Base-by-base conservation (phyloP, 1,284 basidiomycete species). In the Cryptococcus wingfieldii region DNA sequence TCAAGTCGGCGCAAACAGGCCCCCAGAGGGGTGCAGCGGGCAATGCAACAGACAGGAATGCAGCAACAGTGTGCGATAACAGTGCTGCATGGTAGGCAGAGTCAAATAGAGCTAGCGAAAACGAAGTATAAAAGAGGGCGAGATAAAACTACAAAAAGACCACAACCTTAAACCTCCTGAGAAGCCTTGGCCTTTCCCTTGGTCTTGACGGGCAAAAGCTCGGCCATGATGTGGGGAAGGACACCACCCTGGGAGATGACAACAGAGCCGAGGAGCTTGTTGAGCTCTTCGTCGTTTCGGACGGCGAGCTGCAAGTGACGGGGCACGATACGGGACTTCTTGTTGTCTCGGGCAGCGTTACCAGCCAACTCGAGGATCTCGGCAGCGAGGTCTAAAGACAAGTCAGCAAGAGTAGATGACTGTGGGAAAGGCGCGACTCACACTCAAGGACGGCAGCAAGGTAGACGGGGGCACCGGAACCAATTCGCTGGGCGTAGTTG, bases 211-310 rank as follows among this genome's bases (percentile, higher is more conserved):
- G 86, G 86, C 55, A 87, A 80, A 60, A 87, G 83, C 78, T 86
- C 83, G 66, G 82, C 79, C 68, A 82, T 80, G 55, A 86, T 86
- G 71, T 79, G 79, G 51, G 90, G 90, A 44, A 93, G 84, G 56
- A 93, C 90, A 85, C 90, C 90, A 80, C 90, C 90, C 72, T 93
- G 89, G 25, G 87, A 89, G 80, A 93, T 92, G 71, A 89, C 86
- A 62, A 92, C 90, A 66, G 85, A 82, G 49, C 90, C 89, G 47
- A 93, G 58, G 59, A 70, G 63, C 60, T 65, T 68, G 68, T 63
- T 72, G 57, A 78, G 68, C 85, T 90, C 88, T 69, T 90, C 88
- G 59, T 90, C 88, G 76, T 90, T 90, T 65, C 89, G 83, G 78
- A 94, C 90, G 65, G 90, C 90, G 61, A 93, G 86, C 75, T 92